A percentile compares a stretch with the other conserved stretches of the same genome.
phyloP scores from a whole-genome alignment of 2,329 filamentous ascomycete genomes.

The Geosmithia flava region DNA sequence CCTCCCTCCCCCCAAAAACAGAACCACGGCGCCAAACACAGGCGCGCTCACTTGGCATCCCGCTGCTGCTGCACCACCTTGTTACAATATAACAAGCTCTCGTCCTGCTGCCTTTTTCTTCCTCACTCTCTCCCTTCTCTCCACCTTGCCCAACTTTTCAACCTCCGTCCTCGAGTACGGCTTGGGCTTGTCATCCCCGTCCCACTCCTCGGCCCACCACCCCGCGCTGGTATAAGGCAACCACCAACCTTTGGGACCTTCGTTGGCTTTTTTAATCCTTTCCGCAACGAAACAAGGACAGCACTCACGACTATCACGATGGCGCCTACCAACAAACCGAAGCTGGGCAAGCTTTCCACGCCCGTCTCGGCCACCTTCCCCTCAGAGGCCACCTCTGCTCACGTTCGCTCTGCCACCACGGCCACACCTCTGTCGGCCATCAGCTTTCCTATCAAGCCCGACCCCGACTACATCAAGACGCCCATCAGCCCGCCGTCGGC shows the following conservation, averaged over 20 bases:
- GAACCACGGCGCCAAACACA: conserved; percentile 5
- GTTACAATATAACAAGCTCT: conserved; percentile 3
- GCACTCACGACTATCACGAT: conserved; percentile 25
- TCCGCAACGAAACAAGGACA: neutral
- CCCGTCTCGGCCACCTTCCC: conserved; percentile 51
- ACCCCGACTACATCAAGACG: conserved; percentile 58
- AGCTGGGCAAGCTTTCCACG: conserved; percentile 49
- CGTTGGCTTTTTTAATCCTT: neutral
- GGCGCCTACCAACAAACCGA: conserved; percentile 39
- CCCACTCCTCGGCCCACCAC: neutral
- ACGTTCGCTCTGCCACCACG: conserved; percentile 32
- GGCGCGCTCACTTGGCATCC: neutral
- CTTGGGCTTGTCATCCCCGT: conserved; percentile 1
- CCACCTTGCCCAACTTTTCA: conserved; percentile 1
- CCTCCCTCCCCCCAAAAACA: neutral
- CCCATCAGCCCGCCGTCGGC: conserved; percentile 84
- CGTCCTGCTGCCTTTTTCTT: conserved; percentile 1
- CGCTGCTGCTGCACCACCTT: neutral
- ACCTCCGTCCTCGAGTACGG: conserved; percentile 2
- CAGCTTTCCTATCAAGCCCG: conserved; percentile 25
- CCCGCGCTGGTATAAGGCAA: neutral
- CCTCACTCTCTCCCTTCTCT: neutral
- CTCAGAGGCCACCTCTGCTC: conserved; percentile 45
- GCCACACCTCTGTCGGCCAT: conserved; percentile 52
- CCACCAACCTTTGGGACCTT: neutral